Evolutionary conservation across 2,329 filamentous ascomycete species (phyloP), one percentile per base, ranked within the genome.

Genomic region (Diaporthe sp.): DNA sequence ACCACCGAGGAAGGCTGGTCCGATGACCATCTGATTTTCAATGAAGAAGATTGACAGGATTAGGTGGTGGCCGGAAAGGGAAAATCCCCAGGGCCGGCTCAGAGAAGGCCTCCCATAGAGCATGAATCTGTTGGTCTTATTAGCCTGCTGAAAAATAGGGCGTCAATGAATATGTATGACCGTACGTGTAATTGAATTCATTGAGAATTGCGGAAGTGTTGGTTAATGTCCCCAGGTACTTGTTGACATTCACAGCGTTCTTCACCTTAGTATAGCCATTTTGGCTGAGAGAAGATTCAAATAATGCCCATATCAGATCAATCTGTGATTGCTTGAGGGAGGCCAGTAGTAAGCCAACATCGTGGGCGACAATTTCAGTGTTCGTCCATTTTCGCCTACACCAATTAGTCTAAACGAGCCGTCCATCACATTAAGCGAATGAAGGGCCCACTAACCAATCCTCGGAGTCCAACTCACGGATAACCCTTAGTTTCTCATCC

Each of bases 301-400:
- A 42, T 9, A 44, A 25, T 31, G n/a, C 9, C 39, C 60, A 62
- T 44, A 46, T 25, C 37, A 62, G 13, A 17, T 62, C n/a, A 46
- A 62, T 19, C 39, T 44, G 60, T 3, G 37, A 44, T 28, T 62
- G n/a, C 25, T 62, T 25, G 19, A 62, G 60, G n/a, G 39, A 44
- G n/a, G 60, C 39, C 60, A 62, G 39, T 13, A 62, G 13, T 15
- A 62, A 28, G 60, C 39, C 60, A 8, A 62, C 25, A 46, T 62
- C n/a, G 39, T 46, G 39, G 12, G 60, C 10, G 60, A 46, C 39
- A 15, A 62, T 19, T 28, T 46, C 39, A 19, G 39, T 46, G n/a
- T 62, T 62, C 8, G 60, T 62, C 39, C 60, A 62, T 62, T 62
- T 62, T 31, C 60, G 37, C 60, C 39, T 62, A 22, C 7, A 62